phyloP scores from a whole-genome alignment of 2,329 filamentous ascomycete species.

The Pseudophaeomoniella oleicola region DNA sequence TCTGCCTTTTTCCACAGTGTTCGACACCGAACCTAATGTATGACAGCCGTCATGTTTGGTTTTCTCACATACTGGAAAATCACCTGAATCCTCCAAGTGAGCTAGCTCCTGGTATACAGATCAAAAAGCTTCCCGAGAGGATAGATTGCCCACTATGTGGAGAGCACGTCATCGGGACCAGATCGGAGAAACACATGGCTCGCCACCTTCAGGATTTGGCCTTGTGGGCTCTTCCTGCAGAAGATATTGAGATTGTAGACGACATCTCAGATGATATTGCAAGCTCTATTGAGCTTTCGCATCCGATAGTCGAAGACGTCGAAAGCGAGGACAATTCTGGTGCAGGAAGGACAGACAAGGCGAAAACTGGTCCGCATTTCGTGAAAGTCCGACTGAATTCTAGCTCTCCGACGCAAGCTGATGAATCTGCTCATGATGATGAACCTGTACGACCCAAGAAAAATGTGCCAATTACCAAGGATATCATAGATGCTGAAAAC shows the following conservation, averaged over 20 bases:
- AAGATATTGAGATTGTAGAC: not conserved
- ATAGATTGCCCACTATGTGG: slow-evolving; percentile 1
- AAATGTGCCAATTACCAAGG: no score
- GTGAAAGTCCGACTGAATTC: no score
- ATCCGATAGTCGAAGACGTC: no score
- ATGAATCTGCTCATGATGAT: no score
- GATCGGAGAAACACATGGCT: not conserved
- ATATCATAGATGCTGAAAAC: no score
- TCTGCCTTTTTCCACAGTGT: not conserved
- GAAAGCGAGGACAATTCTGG: no score
- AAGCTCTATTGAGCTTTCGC: no score
- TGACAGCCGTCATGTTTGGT: not conserved
- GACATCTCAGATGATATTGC: no score
- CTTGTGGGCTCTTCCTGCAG: not conserved
- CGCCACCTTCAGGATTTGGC: not conserved
- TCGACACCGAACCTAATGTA: not conserved
- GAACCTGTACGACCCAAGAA: no score
- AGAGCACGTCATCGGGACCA: not conserved
- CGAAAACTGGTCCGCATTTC: no score
- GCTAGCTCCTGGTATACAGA: not conserved
- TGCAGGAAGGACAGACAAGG: no score
- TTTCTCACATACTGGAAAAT: not conserved
- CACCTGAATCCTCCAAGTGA: not conserved
- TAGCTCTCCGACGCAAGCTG: no score
- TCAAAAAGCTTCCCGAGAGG: not conserved